Conservation (phyloP, 148 eudicot species). For the Linanthus parryae region DNA sequence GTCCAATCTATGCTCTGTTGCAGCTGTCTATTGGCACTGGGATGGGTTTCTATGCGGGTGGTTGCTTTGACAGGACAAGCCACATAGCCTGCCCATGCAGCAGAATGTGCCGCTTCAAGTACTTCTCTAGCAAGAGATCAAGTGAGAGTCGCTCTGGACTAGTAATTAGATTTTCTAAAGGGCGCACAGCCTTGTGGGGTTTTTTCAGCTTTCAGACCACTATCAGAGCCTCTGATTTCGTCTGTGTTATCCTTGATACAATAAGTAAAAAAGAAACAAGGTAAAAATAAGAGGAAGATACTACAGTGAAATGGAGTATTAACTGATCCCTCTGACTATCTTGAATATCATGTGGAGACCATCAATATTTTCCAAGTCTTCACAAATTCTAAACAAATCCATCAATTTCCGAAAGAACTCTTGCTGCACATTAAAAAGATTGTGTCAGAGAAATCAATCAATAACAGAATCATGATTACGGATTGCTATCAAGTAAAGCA, state of each 20-base stretch:
- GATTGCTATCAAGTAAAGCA: background rate
- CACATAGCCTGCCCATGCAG: too few species aligned
- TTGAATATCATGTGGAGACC: conserved; percentile 80
- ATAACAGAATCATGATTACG: background rate
- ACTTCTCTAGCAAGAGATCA: too few species aligned
- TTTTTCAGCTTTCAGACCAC: too few species aligned
- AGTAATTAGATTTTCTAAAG: too few species aligned
- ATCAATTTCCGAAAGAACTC: conserved; percentile 83
- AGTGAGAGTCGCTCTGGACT: too few species aligned
- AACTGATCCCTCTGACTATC: conserved; percentile 80
- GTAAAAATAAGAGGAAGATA: background rate
- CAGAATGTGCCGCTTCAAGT: too few species aligned
- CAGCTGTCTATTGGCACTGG: too few species aligned
- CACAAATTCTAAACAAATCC: conserved; percentile 73
- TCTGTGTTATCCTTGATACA: background rate
- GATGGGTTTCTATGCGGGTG: too few species aligned
- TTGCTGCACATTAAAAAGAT: conserved; percentile 47
- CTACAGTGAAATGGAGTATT: conserved; percentile 21
- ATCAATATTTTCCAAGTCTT: conserved; percentile 80
- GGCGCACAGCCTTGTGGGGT: too few species aligned
- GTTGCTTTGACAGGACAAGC: too few species aligned
- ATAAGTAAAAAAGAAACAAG: conserved; percentile 2
- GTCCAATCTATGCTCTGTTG: too few species aligned
- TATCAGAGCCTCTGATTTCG: too few species aligned
- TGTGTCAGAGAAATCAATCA: background rate